These are phyloP conservation scores for Gossypium australe DNA, from an alignment of 345 rosid species.

Conservation along the genomic window DNA sequence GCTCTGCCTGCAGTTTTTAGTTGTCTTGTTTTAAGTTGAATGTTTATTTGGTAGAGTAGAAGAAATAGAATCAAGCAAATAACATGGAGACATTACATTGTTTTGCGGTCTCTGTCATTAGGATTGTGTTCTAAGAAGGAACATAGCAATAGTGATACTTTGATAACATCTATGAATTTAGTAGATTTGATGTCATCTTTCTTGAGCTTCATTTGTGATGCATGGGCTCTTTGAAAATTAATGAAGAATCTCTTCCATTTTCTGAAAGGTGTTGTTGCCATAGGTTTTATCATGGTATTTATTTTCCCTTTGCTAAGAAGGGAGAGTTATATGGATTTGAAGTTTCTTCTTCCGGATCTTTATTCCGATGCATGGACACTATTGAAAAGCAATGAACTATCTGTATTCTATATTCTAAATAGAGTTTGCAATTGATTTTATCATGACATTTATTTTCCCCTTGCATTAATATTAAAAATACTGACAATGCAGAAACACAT, in stretches of 20 bases:
- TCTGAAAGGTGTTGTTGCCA: not conserved
- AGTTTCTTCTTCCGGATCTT: not conserved
- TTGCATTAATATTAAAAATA: not conserved
- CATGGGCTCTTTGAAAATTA: not conserved
- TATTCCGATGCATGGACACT: not conserved
- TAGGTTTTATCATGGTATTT: not conserved
- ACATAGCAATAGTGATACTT: not conserved
- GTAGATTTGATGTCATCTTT: not conserved
- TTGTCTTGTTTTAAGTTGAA: constrained; percentile 1
- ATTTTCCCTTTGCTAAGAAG: not conserved
- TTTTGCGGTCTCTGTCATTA: not conserved
- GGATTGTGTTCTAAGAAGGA: not conserved
- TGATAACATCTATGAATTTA: not conserved
- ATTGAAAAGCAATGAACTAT: not conserved
- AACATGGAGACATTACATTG: not conserved
- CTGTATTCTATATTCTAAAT: not conserved
- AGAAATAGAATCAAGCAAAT: not conserved
- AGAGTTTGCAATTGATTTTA: not conserved
- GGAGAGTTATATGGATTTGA: not conserved
- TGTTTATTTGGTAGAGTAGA: not conserved
- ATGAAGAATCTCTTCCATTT: not conserved
- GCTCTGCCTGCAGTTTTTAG: constrained; percentile 1
- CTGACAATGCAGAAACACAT: not conserved
- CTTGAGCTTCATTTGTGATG: not conserved
- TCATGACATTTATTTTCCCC: not conserved